These are phyloP conservation scores for Ulota crispa DNA, from an alignment of 225 moss, liverwort and hornwort genomes.

Conservation along the genomic window DNA sequence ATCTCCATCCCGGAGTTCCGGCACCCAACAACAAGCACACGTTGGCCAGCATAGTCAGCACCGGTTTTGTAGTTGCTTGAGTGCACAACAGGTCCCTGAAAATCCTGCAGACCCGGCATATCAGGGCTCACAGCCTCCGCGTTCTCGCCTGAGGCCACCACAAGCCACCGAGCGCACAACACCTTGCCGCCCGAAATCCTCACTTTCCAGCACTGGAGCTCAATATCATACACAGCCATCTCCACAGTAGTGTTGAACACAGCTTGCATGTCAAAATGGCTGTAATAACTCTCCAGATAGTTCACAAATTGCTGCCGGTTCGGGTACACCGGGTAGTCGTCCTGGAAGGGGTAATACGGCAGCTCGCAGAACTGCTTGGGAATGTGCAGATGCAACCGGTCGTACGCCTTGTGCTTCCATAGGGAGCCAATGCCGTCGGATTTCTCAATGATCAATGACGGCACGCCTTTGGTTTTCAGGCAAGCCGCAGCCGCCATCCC, in stretches of 20 bases:
- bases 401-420: constrained; percentile 89
- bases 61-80: constrained; percentile 82
- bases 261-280: constrained; percentile 52
- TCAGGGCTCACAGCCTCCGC: constrained; percentile 74
- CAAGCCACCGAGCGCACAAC: constrained; percentile 71
- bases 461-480: constrained; percentile 53
- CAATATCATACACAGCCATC: constrained; percentile 48
- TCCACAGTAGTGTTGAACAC: constrained; percentile 60
- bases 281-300: constrained; percentile 70
- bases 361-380: constrained; percentile 88
- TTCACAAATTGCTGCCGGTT: constrained; percentile 70
- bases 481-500: constrained; percentile 78
- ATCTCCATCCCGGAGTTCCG: constrained; percentile 98
- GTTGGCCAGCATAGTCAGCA: constrained; percentile 44
- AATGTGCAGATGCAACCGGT: constrained; percentile 80
- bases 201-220: constrained; percentile 52
- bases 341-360: constrained; percentile 65
- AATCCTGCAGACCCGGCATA: constrained; percentile 53
- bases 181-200: background rate
- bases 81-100: constrained; percentile 56
- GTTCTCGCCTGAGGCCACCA: constrained; percentile 92
- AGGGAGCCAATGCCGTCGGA: constrained; percentile 78
- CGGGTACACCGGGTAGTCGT: constrained; percentile 67
- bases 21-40: constrained; percentile 80
- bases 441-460: constrained; percentile 70